Evolutionary conservation across 2,329 filamentous ascomycete species (phyloP), one percentile per base, ranked within the genome.

Genomic region (Exutisphaerella laricina): DNA sequence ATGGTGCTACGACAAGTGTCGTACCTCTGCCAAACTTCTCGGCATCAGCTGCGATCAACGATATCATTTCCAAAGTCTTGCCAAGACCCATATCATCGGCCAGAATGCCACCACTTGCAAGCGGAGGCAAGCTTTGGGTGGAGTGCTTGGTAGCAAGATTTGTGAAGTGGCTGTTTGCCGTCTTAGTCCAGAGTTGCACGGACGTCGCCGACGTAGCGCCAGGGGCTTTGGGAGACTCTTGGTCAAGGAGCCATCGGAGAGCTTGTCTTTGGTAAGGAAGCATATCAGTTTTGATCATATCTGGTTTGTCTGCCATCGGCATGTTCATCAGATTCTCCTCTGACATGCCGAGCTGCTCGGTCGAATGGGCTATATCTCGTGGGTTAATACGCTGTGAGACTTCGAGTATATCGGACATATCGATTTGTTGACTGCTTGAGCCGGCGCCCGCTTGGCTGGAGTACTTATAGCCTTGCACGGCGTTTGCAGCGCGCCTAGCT

Each of bases 1-100:
- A 76, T 0, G 88, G 88, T 0, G 85, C 81, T 41, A 94, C 72
- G 40, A 95, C 89, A 16, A 95, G 72, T 0, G 87, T 94, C 1
- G 81, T 87, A 8, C 73, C 77, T 13, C 47, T 45, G 18, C 53
- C 53, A 34, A 45, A 41, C 34, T 52, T 51, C 26, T 53, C 51
- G 6, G 41, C 57, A 44, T 80, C 77, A 2, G 76, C 70, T 51
- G 89, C 67, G 42, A 95, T 82, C 25, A 94, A 67, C 40, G 85
- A 85, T 54, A 95, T 90, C 35, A 88, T 76, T 60, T 94, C 85
- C 6, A 95, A 73, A 0, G 88, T 95, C 68, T 94, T 94, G 17
- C 88, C 88, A 4, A 95, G 67, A 3, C 88, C 88, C 89, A 95
- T 95, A 57, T 95, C 88, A 61, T 95, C 88, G 2, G 88, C 87